These are phyloP conservation scores for Fraxinus anomala DNA, from an alignment of 257 asterid genomes.

Conservation along the genomic window DNA sequence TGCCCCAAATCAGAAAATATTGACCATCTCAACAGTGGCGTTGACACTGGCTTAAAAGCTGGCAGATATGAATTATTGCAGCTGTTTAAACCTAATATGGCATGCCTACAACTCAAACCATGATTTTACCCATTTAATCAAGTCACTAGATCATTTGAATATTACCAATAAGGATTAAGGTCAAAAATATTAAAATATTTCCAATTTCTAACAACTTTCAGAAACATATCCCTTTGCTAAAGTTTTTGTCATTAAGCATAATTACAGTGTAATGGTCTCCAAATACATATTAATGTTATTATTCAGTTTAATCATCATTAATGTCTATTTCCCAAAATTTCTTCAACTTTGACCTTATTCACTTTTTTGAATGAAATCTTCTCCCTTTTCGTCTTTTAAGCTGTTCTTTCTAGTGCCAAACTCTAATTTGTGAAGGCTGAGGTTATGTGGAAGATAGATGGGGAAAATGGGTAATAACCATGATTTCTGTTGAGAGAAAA, in stretches of 20 bases:
- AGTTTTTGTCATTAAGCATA: neutral
- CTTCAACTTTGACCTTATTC: neutral
- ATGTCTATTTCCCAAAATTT: neutral
- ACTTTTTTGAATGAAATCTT: neutral
- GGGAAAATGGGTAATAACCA: neutral
- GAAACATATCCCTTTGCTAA: neutral
- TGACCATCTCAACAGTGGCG: neutral
- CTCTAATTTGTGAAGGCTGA: neutral
- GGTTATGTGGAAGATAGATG: neutral
- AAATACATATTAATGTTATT: neutral
- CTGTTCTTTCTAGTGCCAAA: neutral
- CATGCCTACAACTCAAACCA: neutral
- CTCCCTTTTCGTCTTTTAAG: neutral
- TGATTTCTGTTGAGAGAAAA: neutral
- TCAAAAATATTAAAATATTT: neutral
- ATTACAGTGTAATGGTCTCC: neutral
- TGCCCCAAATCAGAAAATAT: neutral
- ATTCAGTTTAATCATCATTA: neutral
- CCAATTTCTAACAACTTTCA: neutral
- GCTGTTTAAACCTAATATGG: neutral
- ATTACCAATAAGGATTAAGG: neutral
- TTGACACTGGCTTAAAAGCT: neutral
- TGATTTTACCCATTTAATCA: neutral
- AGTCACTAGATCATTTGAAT: neutral
- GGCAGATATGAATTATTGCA: neutral